Percentiles rank a stretch among this genome's conserved stretches.
These are phyloP conservation scores for Cephalotrichum gorgonifer DNA, from an alignment of 2,329 filamentous ascomycete genomes.

Conservation along the genomic window DNA sequence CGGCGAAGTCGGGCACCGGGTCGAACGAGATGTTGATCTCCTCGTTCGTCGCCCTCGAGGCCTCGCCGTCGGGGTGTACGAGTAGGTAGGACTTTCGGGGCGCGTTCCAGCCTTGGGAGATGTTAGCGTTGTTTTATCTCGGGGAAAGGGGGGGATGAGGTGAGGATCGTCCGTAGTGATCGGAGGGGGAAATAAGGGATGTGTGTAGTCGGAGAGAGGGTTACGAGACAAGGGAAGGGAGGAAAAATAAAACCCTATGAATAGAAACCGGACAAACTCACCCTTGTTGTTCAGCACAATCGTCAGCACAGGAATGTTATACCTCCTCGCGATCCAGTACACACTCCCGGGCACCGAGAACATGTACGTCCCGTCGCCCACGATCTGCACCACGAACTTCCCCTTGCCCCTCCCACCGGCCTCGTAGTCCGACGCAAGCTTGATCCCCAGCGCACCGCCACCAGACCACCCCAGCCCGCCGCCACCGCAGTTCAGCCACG, in stretches of 20 bases:
- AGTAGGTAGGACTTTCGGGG: conserved; percentile 45
- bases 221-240: no score
- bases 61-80: conserved; percentile 47
- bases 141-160: no score
- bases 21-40: conserved; percentile 53
- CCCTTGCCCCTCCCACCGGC: conserved; percentile 22
- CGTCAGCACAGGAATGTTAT: conserved; percentile 42
- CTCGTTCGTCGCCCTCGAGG: conserved; percentile 44
- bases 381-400: conserved; percentile 43
- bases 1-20: conserved; percentile 47
- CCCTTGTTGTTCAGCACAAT: conserved; percentile 49
- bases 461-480: conserved; percentile 76
- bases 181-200: background rate
- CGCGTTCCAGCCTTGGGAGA: conserved; percentile 39
- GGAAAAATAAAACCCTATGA: background rate
- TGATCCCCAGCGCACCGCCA: conserved; percentile 65
- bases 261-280: conserved; percentile 10
- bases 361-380: conserved; percentile 47
- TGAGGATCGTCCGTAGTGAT: background rate
- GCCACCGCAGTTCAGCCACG: conserved; percentile 73
- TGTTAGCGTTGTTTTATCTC: background rate
- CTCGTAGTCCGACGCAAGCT: conserved; percentile 48
- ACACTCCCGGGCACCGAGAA: conserved; percentile 44
- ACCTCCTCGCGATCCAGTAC: conserved; percentile 45
- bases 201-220: background rate